These are phyloP conservation scores for Stemphylium lycopersici DNA, from an alignment of 2,329 filamentous ascomycete species.

Conservation along the genomic window DNA sequence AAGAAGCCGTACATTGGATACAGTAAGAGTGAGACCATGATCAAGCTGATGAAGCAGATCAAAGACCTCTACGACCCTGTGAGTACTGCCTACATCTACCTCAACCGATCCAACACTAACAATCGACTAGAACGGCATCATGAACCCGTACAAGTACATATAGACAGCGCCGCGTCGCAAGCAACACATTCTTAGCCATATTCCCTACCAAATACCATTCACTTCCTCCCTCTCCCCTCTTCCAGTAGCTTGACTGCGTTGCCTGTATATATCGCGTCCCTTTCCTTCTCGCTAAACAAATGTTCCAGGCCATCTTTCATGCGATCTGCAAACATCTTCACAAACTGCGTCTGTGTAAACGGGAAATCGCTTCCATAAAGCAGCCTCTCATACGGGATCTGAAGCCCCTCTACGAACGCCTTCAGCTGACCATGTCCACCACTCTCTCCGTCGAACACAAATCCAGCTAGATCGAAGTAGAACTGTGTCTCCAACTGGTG, in stretches of 20 bases:
- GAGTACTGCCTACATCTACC: constrained; percentile 51
- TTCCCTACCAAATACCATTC: neutral
- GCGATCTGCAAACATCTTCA: constrained; percentile 46
- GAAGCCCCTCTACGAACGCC: constrained; percentile 53
- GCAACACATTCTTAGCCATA: constrained; percentile 2
- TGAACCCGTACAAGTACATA: constrained; percentile 99
- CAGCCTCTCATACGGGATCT: constrained; percentile 47
- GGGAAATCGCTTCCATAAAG: constrained; percentile 63
- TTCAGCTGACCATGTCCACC: constrained; percentile 53
- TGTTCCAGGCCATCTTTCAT: constrained; percentile 52
- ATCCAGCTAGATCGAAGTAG: constrained; percentile 61
- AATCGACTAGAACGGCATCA: constrained; percentile 79
- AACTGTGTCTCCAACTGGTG: constrained; percentile 50
- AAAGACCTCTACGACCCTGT: constrained; percentile 95
- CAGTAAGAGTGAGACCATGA: constrained; percentile 84
- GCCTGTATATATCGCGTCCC: constrained; percentile 46
- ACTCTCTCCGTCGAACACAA: constrained; percentile 52
- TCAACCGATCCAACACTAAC: constrained; percentile 26
- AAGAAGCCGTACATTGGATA: constrained; percentile 97
- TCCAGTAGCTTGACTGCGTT: constrained; percentile 48
- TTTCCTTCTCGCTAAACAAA: constrained; percentile 46
- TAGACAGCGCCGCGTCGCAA: constrained; percentile 26
- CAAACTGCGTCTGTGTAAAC: constrained; percentile 52
- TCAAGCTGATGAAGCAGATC: constrained; percentile 91
- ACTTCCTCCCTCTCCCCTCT: constrained; percentile 3